Evolutionary conservation across 805 yeast genomes (phyloP).

Genomic region (Candida lessepsii): DNA sequence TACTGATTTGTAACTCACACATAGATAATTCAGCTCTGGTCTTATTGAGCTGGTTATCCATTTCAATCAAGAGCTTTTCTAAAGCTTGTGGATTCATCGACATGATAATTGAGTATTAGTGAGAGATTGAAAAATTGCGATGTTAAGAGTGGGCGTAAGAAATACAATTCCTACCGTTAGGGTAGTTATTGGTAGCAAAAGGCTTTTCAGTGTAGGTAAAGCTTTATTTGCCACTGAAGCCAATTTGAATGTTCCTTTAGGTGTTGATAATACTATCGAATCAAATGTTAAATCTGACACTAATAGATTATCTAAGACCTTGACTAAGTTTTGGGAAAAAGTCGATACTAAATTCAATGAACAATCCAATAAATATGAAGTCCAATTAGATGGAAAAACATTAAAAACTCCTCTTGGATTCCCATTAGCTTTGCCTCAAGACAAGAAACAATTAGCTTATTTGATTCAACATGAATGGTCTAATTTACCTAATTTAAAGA

Average conservation of each 20-base stretch:
- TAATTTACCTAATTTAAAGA: constrained; percentile 57
- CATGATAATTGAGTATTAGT: constrained; percentile 21
- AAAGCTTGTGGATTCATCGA: constrained; percentile 47
- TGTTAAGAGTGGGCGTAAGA: background rate
- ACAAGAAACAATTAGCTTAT: constrained; percentile 63
- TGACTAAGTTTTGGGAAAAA: constrained; percentile 78
- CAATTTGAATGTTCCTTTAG: constrained; percentile 19
- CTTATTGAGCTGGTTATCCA: constrained; percentile 62
- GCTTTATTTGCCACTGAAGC: constrained; percentile 18
- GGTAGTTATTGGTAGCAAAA: background rate
- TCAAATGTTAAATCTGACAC: constrained; percentile 58
- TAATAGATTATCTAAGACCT: constrained; percentile 65
- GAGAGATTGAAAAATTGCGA: constrained; percentile 1
- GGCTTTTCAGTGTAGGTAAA: background rate
- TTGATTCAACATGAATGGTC: constrained; percentile 88
- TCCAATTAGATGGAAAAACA: constrained; percentile 73
- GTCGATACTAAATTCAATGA: constrained; percentile 45
- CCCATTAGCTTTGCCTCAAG: constrained; percentile 59
- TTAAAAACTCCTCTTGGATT: constrained; percentile 84
- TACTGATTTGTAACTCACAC: constrained; percentile 51
- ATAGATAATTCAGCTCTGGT: constrained; percentile 58
- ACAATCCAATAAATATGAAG: constrained; percentile 37
- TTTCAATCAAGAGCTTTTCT: constrained; percentile 58
- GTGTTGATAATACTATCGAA: constrained; percentile 42
- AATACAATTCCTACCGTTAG: background rate